These are phyloP conservation scores for Cochlearia excelsa DNA, from an alignment of 345 rosid species.

Conservation along the genomic window DNA sequence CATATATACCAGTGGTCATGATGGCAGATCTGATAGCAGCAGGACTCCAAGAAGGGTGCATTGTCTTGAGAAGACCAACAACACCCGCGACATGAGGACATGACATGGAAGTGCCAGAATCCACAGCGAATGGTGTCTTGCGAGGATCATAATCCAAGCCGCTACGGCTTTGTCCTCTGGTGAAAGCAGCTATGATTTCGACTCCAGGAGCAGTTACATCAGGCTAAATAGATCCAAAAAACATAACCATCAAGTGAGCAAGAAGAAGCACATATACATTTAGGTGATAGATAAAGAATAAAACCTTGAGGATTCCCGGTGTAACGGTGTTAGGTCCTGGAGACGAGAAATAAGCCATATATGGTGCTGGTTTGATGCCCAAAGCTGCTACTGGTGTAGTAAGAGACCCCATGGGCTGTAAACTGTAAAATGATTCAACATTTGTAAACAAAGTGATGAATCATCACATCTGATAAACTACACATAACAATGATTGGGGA, in stretches of 20 bases:
- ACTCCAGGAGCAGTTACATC: slow-evolving; percentile 19
- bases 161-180: slow-evolving; percentile 5
- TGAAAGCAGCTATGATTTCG: slow-evolving; percentile 11
- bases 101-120: slow-evolving; percentile 19
- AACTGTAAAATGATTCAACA: slow-evolving; percentile 3
- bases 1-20: slow-evolving; percentile 16
- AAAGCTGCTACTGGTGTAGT: slow-evolving; percentile 9
- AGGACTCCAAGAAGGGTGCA: slow-evolving; percentile 20
- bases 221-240: background rate
- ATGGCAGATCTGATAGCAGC: slow-evolving; percentile 16
- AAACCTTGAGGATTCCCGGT: slow-evolving; percentile 11
- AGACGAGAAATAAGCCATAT: slow-evolving; percentile 15
- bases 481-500: background rate
- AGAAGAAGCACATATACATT: too few relatives aligned
- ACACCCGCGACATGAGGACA: slow-evolving; percentile 24
- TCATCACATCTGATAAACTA: background rate
- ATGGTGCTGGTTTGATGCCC: slow-evolving; percentile 20
- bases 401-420: slow-evolving; percentile 14
- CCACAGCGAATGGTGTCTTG: slow-evolving; percentile 4
- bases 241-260: too few relatives aligned
- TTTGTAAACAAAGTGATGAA: background rate
- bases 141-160: slow-evolving; percentile 13
- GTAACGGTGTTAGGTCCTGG: slow-evolving; percentile 16
- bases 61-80: slow-evolving; percentile 19
- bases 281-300: too few relatives aligned